A percentile compares a stretch with the other conserved stretches of the same genome.
These are phyloP conservation scores for Epichloe typhina DNA, from an alignment of 2,329 filamentous ascomycete species.

Conservation along the genomic window DNA sequence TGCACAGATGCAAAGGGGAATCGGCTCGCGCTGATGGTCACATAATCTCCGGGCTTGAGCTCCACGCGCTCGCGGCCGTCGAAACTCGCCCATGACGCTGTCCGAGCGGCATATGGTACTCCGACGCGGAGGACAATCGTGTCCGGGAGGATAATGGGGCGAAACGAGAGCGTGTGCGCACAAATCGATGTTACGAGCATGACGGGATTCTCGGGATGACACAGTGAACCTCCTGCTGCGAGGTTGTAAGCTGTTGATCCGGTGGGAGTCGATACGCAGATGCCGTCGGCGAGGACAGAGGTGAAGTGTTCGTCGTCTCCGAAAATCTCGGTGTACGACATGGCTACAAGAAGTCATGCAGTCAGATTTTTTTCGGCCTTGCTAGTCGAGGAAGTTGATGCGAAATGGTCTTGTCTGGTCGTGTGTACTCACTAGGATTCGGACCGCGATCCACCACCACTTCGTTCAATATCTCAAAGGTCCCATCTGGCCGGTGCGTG, in stretches of 20 bases:
- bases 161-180: constrained; percentile 86
- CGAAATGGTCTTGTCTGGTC: no score
- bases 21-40: constrained; percentile 67
- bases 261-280: constrained; percentile 88
- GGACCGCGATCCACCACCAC: constrained; percentile 92
- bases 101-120: constrained; percentile 86
- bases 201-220: constrained; percentile 91
- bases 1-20: constrained; percentile 72
- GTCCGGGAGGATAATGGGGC: constrained; percentile 92
- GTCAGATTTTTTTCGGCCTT: not conserved
- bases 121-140: constrained; percentile 87
- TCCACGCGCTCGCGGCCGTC: constrained; percentile 85
- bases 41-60: constrained; percentile 65
- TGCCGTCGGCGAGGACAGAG: constrained; percentile 80
- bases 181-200: constrained; percentile 92
- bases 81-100: constrained; percentile 93
- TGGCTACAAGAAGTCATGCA: constrained; percentile 38
- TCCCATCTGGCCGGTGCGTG: constrained; percentile 74
- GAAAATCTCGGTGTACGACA: constrained; percentile 86
- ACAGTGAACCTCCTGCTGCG: constrained; percentile 86
- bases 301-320: constrained; percentile 94
- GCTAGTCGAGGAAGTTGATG: no score
- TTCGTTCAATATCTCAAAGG: constrained; percentile 87
- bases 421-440: constrained; percentile 58
- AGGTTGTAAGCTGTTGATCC: constrained; percentile 94